Evolutionary conservation across 768 basidiomycete genomes (phyloP), one percentile per base, ranked within the genome.

Genomic region (Phlegmacium glaucopus): DNA sequence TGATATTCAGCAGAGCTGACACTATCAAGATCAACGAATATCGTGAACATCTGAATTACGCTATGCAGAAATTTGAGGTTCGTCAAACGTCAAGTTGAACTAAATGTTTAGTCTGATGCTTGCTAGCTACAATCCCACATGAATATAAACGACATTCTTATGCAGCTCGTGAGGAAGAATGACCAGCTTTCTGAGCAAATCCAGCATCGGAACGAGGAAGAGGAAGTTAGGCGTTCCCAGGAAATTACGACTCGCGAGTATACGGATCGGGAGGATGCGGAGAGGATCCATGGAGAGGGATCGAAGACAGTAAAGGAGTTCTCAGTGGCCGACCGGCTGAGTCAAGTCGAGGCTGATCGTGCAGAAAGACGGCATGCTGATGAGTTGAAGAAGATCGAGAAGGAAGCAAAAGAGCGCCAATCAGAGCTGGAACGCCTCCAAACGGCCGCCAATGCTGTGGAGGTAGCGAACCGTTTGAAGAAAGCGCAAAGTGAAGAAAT

Each of bases 21-120:
- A 25, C 18, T 10, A 30, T 15, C 5, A 45, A 45, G 44, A 36
- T 36, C 44, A 13, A 45, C 15, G 44, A 45, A 32, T 36, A 45
- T 35, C 28, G 44, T 9, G 44, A 45, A 10, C 28, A 18, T 13
- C 16, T 45, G 11, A n/a, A 32, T 12, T 16, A 32, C 5, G 44
- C 44, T 4, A 35, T 45, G n/a, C 9, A 11, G 10, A 32, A 32
- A 4, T 45, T 45, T 18, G 44, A 35, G 34, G 44, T 45, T 9
- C 34, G 44, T 36, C 22, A 22, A 22, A 22, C 5, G 22, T 22
- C 5, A 22, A 22, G 22, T 34, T 34, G 11, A 34, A 45, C 17
- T 40, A 6, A 8, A 25, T 22, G 12, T 12, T 40, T 22, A 2
- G 13, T n/a, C 9, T 17, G n/a, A 9, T 40, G 39, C 39, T 11